A percentile compares a stretch with the other conserved stretches of the same genome.
phyloP scores from a whole-genome alignment of 2,329 filamentous ascomycete genomes.

The Curvularia spicifera region DNA sequence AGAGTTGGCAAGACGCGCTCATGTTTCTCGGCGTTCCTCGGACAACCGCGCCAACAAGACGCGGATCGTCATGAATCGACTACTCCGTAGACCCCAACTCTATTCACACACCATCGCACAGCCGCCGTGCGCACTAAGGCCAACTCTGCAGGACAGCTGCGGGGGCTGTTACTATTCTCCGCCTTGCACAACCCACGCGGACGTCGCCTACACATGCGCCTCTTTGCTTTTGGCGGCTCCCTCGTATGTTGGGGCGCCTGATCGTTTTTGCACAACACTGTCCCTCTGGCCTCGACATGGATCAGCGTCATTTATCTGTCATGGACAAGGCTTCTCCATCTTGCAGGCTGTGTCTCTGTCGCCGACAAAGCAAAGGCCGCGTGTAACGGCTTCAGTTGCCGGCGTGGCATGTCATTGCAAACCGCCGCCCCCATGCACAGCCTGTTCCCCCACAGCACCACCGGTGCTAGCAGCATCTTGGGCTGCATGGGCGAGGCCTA shows the following conservation, averaged over 20 bases:
- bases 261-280: neutral
- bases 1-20: slow-evolving; percentile 6
- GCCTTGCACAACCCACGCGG: slow-evolving; percentile 6
- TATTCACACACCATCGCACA: slow-evolving; percentile 5
- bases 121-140: neutral
- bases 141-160: slow-evolving; percentile 8
- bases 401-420: slow-evolving; percentile 9
- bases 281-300: neutral
- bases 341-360: neutral
- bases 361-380: neutral
- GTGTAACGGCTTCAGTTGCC: neutral
- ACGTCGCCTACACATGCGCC: slow-evolving; percentile 2
- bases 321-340: neutral
- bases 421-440: slow-evolving; percentile 21
- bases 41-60: slow-evolving; percentile 20
- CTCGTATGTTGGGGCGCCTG: neutral
- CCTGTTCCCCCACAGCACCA: slow-evolving; percentile 25
- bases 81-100: neutral
- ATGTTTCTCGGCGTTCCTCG: slow-evolving; percentile 26
- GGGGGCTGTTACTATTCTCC: slow-evolving; percentile 14
- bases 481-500: slow-evolving; percentile 23
- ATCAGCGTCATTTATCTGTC: neutral
- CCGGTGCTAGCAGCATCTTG: slow-evolving; percentile 24
- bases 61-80: slow-evolving; percentile 4
- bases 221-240: slow-evolving; percentile 26